Evolutionary conservation across 371 early-diverging fungal genomes (phyloP), one percentile per base, ranked within the genome.

Genomic region (Massospora cicadina): DNA sequence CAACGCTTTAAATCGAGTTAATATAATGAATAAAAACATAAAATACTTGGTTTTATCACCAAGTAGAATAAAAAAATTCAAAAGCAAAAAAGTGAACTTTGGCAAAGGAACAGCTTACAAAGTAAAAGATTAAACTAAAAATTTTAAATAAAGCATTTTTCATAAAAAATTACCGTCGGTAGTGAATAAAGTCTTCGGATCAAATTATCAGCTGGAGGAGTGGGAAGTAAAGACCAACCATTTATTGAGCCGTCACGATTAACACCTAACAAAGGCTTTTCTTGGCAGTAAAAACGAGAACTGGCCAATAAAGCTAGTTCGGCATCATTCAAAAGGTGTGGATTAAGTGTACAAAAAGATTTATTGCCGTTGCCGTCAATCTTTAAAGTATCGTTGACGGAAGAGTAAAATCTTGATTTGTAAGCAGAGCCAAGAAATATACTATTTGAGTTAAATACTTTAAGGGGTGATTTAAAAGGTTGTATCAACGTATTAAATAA

Each of bases 181-280:
- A 2, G 25, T 2, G 30, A 28, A n/a, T 23, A 17, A n/a, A 12
- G 30, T 28, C 17, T 60, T 60, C 2, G 30, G 28, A 7, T 63
- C 63, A 54, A 54, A 26, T 43, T 63, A 10, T 53, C 63, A 17
- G 30, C 55, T 17, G 63, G 30, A 5, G 53, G 28, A 2, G 3
- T 27, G 12, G 63, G 63, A 24, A 54, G 25, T 23, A n/a, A 33
- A 2, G 63, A n/a, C 63, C 63, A 63, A 21, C 55, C 13, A 2
- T 53, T 53, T 28, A 63, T 5, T 1, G 63, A 33, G 17, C 63
- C 63, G 29, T 63, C 63, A 17, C 21, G 23, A 17, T 33, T 63
- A 30, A 33, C 29, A 12, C 63, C 63, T 17, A 63, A 21, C n/a
- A 63, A 55, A 5, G 63, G 63, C 21, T 63, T 23, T 17, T 63